These are phyloP conservation scores for Fraxinus paxiana DNA, from an alignment of 305 asterid genomes.

Conservation along the genomic window DNA sequence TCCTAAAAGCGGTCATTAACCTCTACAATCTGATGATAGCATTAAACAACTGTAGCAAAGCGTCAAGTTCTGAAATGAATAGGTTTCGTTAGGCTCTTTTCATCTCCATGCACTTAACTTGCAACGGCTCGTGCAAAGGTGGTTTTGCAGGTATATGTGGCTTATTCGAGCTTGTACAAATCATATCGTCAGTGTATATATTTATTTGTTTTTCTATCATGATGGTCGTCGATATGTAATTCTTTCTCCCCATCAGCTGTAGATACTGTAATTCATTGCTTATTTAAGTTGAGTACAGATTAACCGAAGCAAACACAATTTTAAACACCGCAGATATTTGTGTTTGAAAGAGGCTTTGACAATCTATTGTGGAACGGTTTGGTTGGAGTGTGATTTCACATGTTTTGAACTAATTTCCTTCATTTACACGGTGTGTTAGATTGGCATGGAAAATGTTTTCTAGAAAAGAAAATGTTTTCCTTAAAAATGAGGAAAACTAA, in stretches of 20 bases:
- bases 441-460: not conserved
- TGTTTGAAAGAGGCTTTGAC: not conserved
- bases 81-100: constrained; percentile 32
- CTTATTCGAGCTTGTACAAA: constrained; percentile 47
- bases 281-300: constrained; percentile 18
- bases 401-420: not conserved
- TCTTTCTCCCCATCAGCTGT: constrained; percentile 33
- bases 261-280: constrained; percentile 39
- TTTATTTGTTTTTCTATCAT: constrained; percentile 23
- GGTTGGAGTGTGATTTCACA: not conserved
- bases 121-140: constrained; percentile 44
- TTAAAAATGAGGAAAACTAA: too few relatives aligned
- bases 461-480: not conserved
- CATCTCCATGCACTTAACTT: constrained; percentile 33
- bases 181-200: constrained; percentile 51
- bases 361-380: not conserved
- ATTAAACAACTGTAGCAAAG: constrained; percentile 29
- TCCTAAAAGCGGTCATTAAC: constrained; percentile 38
- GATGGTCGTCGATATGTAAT: constrained; percentile 45
- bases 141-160: constrained; percentile 29
- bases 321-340: not conserved
- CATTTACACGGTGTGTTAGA: not conserved
- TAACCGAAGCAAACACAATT: not conserved
- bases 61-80: constrained; percentile 26
- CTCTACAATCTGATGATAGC: constrained; percentile 41